Evolutionary conservation across 2,329 filamentous ascomycete genomes (phyloP).

Genomic region (Ophiostoma angusticollis): DNA sequence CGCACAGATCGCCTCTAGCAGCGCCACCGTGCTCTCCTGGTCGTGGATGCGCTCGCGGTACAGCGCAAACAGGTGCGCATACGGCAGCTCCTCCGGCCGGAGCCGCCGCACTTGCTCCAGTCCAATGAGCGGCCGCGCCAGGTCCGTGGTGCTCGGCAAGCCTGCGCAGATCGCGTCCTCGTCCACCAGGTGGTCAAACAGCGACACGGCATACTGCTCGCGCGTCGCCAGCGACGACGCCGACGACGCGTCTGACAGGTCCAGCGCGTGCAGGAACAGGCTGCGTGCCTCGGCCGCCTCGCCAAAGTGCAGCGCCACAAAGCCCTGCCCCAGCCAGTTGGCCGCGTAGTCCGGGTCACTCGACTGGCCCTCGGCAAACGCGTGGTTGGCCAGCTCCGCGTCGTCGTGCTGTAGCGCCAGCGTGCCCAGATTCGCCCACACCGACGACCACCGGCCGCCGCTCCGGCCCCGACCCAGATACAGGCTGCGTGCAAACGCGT

Average conservation of each 20-base stretch:
- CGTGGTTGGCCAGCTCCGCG: constrained; percentile 70
- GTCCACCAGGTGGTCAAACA: constrained; percentile 69
- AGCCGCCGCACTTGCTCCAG: constrained; percentile 69
- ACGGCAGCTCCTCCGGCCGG: constrained; percentile 55
- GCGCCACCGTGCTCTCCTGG: constrained; percentile 46
- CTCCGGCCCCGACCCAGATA: constrained; percentile 81
- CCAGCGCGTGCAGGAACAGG: constrained; percentile 87
- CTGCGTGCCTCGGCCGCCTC: constrained; percentile 65
- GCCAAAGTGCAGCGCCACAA: constrained; percentile 66
- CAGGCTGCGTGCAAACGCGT: constrained; percentile 84
- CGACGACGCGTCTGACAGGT: constrained; percentile 71
- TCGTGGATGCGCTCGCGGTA: constrained; percentile 72
- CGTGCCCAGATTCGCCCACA: constrained; percentile 84
- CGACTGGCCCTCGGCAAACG: constrained; percentile 83
- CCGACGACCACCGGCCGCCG: too few species aligned
- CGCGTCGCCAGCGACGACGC: constrained; percentile 61
- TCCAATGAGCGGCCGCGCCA: constrained; percentile 81
- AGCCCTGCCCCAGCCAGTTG: constrained; percentile 87
- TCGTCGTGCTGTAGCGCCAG: constrained; percentile 80
- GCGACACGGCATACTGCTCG: constrained; percentile 64
- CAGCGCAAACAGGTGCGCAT: constrained; percentile 65
- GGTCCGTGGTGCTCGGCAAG: constrained; percentile 39
- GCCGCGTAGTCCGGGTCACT: constrained; percentile 87
- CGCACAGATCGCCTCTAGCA: constrained; percentile 53
- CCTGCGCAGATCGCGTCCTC: constrained; percentile 36